Conservation (phyloP, 805 yeast species). For the Candida verbasci region DNA sequence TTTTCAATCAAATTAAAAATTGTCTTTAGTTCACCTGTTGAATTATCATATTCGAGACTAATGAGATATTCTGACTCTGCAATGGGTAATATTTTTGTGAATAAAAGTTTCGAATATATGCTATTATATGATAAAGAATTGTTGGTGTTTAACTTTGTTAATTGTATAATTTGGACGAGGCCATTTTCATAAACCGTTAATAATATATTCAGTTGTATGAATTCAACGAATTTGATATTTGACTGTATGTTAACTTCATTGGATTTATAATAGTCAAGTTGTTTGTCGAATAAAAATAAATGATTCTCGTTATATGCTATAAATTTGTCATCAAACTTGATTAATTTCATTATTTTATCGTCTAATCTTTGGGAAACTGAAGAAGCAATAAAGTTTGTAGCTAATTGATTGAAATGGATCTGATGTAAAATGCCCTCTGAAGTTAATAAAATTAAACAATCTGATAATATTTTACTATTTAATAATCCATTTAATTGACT, state of each 20-base stretch:
- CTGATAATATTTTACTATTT: neutral
- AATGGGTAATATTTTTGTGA: neutral
- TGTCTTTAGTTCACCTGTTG: neutral
- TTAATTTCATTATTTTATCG: neutral
- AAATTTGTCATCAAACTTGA: neutral
- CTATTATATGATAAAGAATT: neutral
- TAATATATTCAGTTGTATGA: neutral
- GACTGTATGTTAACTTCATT: neutral
- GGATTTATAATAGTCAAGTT: neutral
- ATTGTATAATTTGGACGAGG: neutral
- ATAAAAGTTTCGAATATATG: neutral
- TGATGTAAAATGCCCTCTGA: neutral
- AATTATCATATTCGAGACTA: constrained; percentile 1
- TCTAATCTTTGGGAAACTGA: neutral
- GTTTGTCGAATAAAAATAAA: neutral
- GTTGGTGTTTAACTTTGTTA: neutral
- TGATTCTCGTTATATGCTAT: neutral
- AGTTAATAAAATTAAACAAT: neutral
- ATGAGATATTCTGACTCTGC: neutral
- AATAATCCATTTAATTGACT: neutral
- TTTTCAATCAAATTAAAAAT: neutral
- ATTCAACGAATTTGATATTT: neutral
- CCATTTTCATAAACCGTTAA: neutral
- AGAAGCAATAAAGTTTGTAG: neutral
- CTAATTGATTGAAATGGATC: neutral